Base-by-base conservation (phyloP, 1,284 basidiomycete genomes). In the Bondarzewia mesenterica region DNA sequence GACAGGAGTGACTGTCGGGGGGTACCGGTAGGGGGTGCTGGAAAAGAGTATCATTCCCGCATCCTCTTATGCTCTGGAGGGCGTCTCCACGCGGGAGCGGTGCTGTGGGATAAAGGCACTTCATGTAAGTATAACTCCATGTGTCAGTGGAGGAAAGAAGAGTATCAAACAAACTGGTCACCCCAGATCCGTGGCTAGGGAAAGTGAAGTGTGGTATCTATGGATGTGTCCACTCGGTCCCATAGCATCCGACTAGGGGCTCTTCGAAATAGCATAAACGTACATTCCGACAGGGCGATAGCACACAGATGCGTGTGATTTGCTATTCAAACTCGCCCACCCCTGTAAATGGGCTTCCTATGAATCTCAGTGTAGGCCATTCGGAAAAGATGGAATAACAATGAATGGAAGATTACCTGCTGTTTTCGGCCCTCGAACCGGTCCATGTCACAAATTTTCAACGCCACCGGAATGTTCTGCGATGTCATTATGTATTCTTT, bases 21-120 rank as follows among this genome's bases (percentile, higher is more conserved):
- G 41, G 14, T 32, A 27, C n/a, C 18, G 20, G 36, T 36, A 29
- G 4, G 36, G 7, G 37, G 36, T 20, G 16, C n/a, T 22, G 35
- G 22, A 38, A 38, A 37, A 39, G 29, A 10, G 10, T 18, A 22
- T 4, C 18, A 1, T 20, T 3, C 26, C 14, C 15, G 32, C 21
- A 40, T 23, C 40, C 50, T 39, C 46, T 53, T 53, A 53, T 49
- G 52, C 36, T 38, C 22, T 7, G 40, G 27, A 27, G 46, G 18
- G 15, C 22, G 40, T 42, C 48, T 46, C 39, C 51, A 47, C 44
- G 38, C 35, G 38, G 25, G 37, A 29, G 43, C 41, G 18, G 25
- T 36, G 35, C 20, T 37, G 41, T 38, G 38, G 22, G 47, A 47
- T 26, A n/a, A 18, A 44, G 25, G 38, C 21, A 50, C 47, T 40